Percentiles rank a stretch among this genome's conserved stretches.
These are phyloP conservation scores for Pyrrhoderma noxium DNA, from an alignment of 1,284 basidiomycete genomes.

Conservation along the genomic window DNA sequence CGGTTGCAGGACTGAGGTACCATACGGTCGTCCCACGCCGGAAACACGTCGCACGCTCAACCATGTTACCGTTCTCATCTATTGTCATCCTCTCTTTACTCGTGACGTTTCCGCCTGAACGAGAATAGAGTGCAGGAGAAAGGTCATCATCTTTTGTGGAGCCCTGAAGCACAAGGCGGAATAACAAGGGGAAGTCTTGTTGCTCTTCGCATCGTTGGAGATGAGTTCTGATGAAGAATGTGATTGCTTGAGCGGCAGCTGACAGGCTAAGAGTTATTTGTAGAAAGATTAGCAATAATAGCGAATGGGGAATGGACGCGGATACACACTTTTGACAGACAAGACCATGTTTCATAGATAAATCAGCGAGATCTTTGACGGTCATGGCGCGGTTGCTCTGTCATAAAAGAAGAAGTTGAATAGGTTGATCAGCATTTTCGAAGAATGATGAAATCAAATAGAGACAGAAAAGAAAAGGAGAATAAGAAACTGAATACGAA, in stretches of 20 bases:
- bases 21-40: constrained; percentile 69
- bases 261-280: constrained; percentile 42
- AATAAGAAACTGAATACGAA: constrained; percentile 4
- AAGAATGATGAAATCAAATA: constrained; percentile 12
- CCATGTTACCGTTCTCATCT: constrained; percentile 16
- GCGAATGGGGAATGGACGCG: not conserved
- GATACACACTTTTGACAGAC: constrained; percentile 58
- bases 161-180: constrained; percentile 65
- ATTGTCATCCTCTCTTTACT: constrained; percentile 11
- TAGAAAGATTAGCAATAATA: constrained; percentile 4
- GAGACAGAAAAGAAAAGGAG: constrained; percentile 11
- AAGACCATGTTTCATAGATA: constrained; percentile 54
- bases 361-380: constrained; percentile 72
- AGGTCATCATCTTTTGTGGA: constrained; percentile 64
- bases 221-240: constrained; percentile 68
- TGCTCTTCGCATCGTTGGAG: constrained; percentile 60
- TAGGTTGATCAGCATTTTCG: constrained; percentile 8
- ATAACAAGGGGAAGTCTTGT: constrained; percentile 63
- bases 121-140: constrained; percentile 60
- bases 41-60: constrained; percentile 58
- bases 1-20: constrained; percentile 68
- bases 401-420: constrained; percentile 12
- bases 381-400: constrained; percentile 76
- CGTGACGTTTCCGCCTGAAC: constrained; percentile 42
- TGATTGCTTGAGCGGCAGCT: constrained; percentile 71